Evolutionary conservation across 2,329 filamentous ascomycete species (phyloP), one percentile per base, ranked within the genome.

Genomic region (Sporothrix schenckii): DNA sequence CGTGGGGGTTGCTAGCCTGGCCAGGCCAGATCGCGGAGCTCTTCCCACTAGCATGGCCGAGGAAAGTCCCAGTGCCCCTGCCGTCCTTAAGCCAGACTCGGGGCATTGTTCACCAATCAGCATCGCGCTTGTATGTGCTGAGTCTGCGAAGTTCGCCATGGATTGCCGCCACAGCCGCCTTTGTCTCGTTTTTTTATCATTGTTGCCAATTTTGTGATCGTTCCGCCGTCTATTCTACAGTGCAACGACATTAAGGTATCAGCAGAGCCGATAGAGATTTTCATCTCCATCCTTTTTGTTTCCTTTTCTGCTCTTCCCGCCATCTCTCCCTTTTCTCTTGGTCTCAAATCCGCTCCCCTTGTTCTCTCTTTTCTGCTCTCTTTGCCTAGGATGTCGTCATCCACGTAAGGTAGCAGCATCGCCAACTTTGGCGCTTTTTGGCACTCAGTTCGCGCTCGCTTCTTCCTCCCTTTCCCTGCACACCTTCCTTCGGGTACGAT

Each of bases 171-270:
- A 39, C 58, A 63, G 39, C 39, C 58, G 58, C 58, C 39, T 47
- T 65, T 65, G 61, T 50, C 24, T 50, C 9, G 19, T 30, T 34
- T 14, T 24, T 34, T 9, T 11, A 30, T 27, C 21, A 34, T 0
- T 7, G 4, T 34, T 34, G 34, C 2, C 19, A 39, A 39, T 58
- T 58, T 58, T 19, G 34, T 44, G 27, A 21, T 61, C n/a, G 16
- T 24, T 24, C 56, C 41, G 56, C 60, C 24, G 34, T 50, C 24
- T 2, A 14, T 30, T 27, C 44, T 52, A 27, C 61, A 66, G 63
- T 65, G 27, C 14, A 13, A 52, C 47, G 63, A 66, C 27, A 66
- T 66, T 34, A 66, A 66, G 63, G 27, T 41, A 52, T 53, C 63
- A 53, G 63, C 63, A 27, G 63, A 52, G 47, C 63, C 63, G 63